Conservation (phyloP, 2,329 filamentous ascomycete species). For the Hypoxylon sp. region DNA sequence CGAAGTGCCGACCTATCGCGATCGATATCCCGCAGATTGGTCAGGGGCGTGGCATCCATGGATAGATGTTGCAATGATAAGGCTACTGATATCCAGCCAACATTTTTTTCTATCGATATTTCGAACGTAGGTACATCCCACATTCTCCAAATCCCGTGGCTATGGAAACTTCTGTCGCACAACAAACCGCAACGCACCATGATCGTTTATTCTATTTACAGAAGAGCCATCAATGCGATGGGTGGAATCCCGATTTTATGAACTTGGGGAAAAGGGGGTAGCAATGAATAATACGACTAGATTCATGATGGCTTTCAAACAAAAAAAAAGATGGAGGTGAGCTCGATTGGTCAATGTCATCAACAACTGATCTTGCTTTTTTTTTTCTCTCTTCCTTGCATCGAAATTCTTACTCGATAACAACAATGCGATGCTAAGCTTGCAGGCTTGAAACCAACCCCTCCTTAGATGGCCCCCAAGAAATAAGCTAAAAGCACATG, state of each 20-base stretch:
- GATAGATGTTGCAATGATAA: constrained; percentile 25
- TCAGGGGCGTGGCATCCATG: constrained; percentile 22
- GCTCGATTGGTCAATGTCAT: constrained; percentile 17
- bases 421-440: too few relatives aligned
- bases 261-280: too few relatives aligned
- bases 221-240: constrained; percentile 29
- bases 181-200: constrained; percentile 19
- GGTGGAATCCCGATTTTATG: too few relatives aligned
- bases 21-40: constrained; percentile 20
- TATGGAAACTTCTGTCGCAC: constrained; percentile 20
- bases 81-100: constrained; percentile 23
- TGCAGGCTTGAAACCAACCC: too few relatives aligned
- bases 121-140: not conserved
- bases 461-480: constrained; percentile 11
- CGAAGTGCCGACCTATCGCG: constrained; percentile 24
- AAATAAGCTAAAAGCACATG: constrained; percentile 15
- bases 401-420: too few relatives aligned
- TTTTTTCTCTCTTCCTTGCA: constrained; percentile 1
- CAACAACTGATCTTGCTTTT: too few relatives aligned
- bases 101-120: constrained; percentile 5
- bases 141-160: constrained; percentile 35
- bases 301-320: constrained; percentile 3
- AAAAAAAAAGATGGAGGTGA: constrained; percentile 3
- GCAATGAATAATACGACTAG: constrained; percentile 17
- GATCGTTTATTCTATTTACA: not conserved